A percentile compares a stretch with the other conserved stretches of the same genome.
These are phyloP conservation scores for Coemansia sp. DNA, from an alignment of 192 early-diverging fungal species.

Conservation along the genomic window DNA sequence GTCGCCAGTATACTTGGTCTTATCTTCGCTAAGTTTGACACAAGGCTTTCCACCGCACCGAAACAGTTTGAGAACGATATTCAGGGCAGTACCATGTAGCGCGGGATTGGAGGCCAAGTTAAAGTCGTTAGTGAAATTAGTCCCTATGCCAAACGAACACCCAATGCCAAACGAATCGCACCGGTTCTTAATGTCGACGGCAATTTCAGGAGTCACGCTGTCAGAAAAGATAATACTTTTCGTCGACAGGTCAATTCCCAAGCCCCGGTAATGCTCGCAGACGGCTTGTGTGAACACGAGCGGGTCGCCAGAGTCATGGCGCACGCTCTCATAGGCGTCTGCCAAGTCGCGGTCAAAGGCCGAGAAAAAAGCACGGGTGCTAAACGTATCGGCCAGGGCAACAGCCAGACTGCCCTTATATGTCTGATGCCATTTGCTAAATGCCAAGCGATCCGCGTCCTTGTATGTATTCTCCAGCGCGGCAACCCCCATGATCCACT, in stretches of 20 bases:
- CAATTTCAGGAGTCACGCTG: slow-evolving; percentile 56
- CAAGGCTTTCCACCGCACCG: slow-evolving; percentile 58
- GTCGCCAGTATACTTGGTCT: slow-evolving; percentile 63
- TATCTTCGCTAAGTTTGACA: slow-evolving; percentile 72
- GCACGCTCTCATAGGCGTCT: slow-evolving; percentile 56
- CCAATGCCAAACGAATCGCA: slow-evolving; percentile 52
- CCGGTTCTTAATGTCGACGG: slow-evolving; percentile 53
- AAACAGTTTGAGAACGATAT: slow-evolving; percentile 77
- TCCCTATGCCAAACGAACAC: slow-evolving; percentile 72
- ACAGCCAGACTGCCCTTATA: slow-evolving; percentile 61
- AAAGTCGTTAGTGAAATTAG: slow-evolving; percentile 76
- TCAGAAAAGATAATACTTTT: slow-evolving; percentile 76
- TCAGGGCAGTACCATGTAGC: slow-evolving; percentile 54
- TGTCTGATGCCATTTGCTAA: slow-evolving; percentile 60
- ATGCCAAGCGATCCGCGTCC: slow-evolving; percentile 60
- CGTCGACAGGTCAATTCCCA: slow-evolving; percentile 60
- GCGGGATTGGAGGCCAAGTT: slow-evolving; percentile 23
- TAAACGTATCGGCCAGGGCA: slow-evolving; percentile 76
- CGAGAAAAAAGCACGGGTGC: slow-evolving; percentile 62
- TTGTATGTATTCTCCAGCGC: slow-evolving; percentile 61
- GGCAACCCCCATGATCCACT: slow-evolving; percentile 76
- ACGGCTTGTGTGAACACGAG: slow-evolving; percentile 59
- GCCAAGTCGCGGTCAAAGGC: slow-evolving; percentile 61
- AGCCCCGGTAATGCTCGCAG: slow-evolving; percentile 55
- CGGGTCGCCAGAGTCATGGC: slow-evolving; percentile 77